Base-by-base conservation (phyloP, 768 basidiomycete genomes). In the Pleurotus sapidus region DNA sequence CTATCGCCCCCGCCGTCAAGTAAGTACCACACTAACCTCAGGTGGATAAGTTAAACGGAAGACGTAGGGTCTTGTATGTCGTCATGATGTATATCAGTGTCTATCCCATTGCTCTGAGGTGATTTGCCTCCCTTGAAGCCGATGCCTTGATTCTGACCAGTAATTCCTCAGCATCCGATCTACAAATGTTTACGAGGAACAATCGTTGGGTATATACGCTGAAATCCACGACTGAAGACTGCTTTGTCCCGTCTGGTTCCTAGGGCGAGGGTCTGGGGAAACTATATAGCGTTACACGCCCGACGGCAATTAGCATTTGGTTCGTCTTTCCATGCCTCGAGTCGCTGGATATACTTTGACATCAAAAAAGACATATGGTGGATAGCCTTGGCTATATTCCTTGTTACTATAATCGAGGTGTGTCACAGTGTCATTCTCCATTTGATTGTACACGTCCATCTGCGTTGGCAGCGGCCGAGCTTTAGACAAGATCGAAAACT, bases 51-150 rank as follows among this genome's bases (percentile, higher is more conserved):
- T 5, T 23, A 6, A 18, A 37, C 25, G 30, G 23, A 18, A 17
- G n/a, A 27, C 7, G 15, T n/a, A 50, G 49, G 38, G 49, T 50
- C 30, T 37, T 50, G 49, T 50, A 89, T 65, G 84, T 91, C 2
- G 78, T 95, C 64, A 95, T 94, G 95, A 98, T 96, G 94, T 93
- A 91, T 65, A 84, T 92, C 63, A 87, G 85, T 64, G 80, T 89
- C 60, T 89, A 89, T 66, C 88, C 89, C 9, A 87, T 91, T 62
- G 88, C 89, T 0, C 81, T 91, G 84, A 91, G 88, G 88, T 86
- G 50, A 17, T 73, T 61, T 8, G 9, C 17, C 23, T 38, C 5
- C 8, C 18, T 12, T 5, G 24, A 14, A 18, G 25, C 4, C 43
- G 5, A 14, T 30, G n/a, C 47, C 49, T 25, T 30, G 5, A 30